Evolutionary conservation across 495 filamentous ascomycete species (phyloP).

Genomic region (Hyaloscypha bicolor): DNA sequence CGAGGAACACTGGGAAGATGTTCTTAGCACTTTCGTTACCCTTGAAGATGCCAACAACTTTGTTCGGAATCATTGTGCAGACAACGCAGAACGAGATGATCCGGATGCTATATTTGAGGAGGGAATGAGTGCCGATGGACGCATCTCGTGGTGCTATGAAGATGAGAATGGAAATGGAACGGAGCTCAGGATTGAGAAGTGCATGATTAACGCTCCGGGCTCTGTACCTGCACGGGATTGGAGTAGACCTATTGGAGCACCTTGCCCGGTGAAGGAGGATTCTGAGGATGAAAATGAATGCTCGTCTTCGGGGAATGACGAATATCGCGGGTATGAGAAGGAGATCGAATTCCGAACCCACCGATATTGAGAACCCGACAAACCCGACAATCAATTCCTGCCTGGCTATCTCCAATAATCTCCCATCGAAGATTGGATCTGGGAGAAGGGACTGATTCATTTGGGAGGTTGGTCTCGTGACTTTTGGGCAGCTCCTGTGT

Average conservation of each 20-base stretch:
- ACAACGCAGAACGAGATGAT: neutral
- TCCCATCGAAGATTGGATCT: too few relatives aligned
- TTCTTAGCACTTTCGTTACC: neutral
- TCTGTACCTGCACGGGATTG: neutral
- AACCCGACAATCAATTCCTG: too few relatives aligned
- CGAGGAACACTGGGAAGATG: neutral
- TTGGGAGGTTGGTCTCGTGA: too few relatives aligned
- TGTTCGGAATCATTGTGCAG: neutral
- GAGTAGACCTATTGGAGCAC: neutral
- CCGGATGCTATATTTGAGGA: neutral
- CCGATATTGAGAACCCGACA: too few relatives aligned
- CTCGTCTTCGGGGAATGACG: neutral
- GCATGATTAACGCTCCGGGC: neutral
- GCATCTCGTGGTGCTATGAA: neutral
- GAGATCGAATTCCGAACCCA: too few relatives aligned
- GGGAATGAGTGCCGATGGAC: neutral
- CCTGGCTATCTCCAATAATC: too few relatives aligned
- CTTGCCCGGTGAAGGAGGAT: neutral
- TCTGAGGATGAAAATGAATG: neutral
- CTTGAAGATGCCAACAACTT: slow-evolving; percentile 1
- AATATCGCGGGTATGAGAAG: neutral
- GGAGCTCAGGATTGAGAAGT: neutral
- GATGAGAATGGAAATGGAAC: neutral
- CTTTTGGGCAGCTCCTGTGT: too few relatives aligned
- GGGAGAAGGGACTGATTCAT: too few relatives aligned